A percentile compares a stretch with the other conserved stretches of the same genome.
Conservation (phyloP, 306 rosid species). For the Pueraria montana region DNA sequence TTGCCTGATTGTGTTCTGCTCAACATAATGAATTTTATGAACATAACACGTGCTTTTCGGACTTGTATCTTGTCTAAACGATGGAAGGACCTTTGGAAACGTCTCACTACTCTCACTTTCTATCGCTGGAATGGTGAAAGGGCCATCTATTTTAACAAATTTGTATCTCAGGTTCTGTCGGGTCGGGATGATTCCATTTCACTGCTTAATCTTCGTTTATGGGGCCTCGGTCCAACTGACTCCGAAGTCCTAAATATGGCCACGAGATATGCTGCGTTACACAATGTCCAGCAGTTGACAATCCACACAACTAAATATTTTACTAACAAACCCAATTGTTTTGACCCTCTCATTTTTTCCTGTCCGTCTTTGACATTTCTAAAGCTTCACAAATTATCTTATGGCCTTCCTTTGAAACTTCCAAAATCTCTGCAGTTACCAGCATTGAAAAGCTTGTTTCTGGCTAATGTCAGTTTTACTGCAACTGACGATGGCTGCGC, state of each 20-base stretch:
- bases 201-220: no score
- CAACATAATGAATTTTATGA: not conserved
- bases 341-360: not conserved
- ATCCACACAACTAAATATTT: not conserved
- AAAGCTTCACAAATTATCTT: not conserved
- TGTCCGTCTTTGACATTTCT: not conserved
- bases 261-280: not conserved
- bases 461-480: not conserved
- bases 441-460: not conserved
- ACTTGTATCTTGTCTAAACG: not conserved
- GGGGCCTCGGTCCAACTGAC: no score
- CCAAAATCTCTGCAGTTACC: not conserved
- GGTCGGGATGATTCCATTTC: not conserved
- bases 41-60: not conserved
- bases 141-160: not conserved
- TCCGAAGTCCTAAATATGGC: not conserved
- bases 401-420: not conserved
- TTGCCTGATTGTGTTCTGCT: not conserved
- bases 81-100: not conserved
- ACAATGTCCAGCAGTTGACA: not conserved
- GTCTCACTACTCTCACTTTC: not conserved
- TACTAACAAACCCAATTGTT: not conserved
- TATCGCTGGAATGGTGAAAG: fast-evolving
- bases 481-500: not conserved
- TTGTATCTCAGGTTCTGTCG: not conserved